A percentile compares a stretch with the other conserved stretches of the same genome.
These are phyloP conservation scores for Purshia tridentata DNA, from an alignment of 306 rosid species.

Conservation along the genomic window DNA sequence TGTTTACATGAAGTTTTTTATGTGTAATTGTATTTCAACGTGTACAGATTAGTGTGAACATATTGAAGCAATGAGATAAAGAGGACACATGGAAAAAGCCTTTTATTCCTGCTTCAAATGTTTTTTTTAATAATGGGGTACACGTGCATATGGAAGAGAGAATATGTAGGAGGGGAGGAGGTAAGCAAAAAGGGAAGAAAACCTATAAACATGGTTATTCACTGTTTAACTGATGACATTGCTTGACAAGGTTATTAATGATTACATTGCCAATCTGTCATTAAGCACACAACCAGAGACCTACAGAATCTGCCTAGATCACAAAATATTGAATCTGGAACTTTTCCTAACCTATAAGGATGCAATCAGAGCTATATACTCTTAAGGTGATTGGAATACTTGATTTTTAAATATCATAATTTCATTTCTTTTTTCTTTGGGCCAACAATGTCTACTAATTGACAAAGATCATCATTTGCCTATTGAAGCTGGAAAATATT, in stretches of 20 bases:
- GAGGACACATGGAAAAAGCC: not conserved
- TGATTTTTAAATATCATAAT: not conserved
- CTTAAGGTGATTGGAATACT: not conserved
- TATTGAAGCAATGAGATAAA: not conserved
- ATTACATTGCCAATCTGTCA: too few species aligned
- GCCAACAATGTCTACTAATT: not conserved
- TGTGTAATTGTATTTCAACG: not conserved
- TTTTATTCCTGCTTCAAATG: too few species aligned
- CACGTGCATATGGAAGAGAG: too few species aligned
- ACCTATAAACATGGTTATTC: too few species aligned
- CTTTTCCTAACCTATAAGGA: not conserved
- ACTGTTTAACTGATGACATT: too few species aligned
- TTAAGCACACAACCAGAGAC: too few species aligned
- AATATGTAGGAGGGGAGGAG: too few species aligned
- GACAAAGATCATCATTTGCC: slow-evolving; percentile 18
- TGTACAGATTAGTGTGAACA: not conserved
- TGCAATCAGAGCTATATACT: not conserved
- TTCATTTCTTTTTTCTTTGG: not conserved
- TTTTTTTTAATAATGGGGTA: too few species aligned
- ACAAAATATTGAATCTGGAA: not conserved
- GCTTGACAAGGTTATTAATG: too few species aligned
- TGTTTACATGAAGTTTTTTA: not conserved
- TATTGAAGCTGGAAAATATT: slow-evolving; percentile 19
- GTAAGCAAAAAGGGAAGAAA: too few species aligned
- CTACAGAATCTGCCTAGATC: too few species aligned